Percentiles rank a stretch among this genome's conserved stretches.
phyloP scores from a whole-genome alignment of 2,329 filamentous ascomycete species.

The Alternaria sp. region DNA sequence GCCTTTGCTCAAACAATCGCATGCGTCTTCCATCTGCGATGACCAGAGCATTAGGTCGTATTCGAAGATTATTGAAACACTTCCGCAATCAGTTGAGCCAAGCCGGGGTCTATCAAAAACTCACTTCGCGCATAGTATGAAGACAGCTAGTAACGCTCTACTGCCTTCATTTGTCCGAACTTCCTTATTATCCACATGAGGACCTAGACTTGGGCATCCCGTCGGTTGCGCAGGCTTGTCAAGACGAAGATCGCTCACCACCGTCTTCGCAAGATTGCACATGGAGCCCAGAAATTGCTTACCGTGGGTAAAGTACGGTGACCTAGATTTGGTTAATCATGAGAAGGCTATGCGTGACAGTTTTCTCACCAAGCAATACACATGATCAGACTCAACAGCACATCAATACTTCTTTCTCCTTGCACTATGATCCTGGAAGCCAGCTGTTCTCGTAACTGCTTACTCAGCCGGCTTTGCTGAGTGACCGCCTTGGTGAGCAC shows the following conservation, averaged over 20 bases:
- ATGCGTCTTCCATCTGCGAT: slow-evolving; percentile 66
- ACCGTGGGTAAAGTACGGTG: slow-evolving; percentile 27
- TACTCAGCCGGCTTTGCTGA: slow-evolving; percentile 27
- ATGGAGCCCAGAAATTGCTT: slow-evolving; percentile 30
- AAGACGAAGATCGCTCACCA: slow-evolving; percentile 33
- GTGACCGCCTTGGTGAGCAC: slow-evolving; percentile 24
- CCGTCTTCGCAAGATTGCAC: slow-evolving; percentile 23
- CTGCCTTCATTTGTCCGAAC: slow-evolving; percentile 59
- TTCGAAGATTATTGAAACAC: slow-evolving; percentile 26
- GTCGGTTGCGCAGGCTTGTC: slow-evolving; percentile 21
- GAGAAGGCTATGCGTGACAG: background rate
- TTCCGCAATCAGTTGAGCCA: slow-evolving; percentile 16
- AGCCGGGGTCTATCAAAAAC: background rate
- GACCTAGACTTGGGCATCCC: slow-evolving; percentile 17
- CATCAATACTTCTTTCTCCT: slow-evolving; percentile 34
- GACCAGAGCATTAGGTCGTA: slow-evolving; percentile 66
- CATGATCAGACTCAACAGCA: slow-evolving; percentile 31
- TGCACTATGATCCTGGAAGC: slow-evolving; percentile 32
- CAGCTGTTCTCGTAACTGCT: slow-evolving; percentile 24
- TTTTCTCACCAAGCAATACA: slow-evolving; percentile 30
- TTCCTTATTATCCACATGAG: slow-evolving; percentile 6
- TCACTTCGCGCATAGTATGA: slow-evolving; percentile 55
- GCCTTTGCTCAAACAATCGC: slow-evolving; percentile 57
- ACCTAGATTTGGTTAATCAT: slow-evolving; percentile 17
- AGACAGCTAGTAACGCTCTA: slow-evolving; percentile 60